phyloP scores from a whole-genome alignment of 129 eudicot genomes.

The Ambrosia artemisiifolia region DNA sequence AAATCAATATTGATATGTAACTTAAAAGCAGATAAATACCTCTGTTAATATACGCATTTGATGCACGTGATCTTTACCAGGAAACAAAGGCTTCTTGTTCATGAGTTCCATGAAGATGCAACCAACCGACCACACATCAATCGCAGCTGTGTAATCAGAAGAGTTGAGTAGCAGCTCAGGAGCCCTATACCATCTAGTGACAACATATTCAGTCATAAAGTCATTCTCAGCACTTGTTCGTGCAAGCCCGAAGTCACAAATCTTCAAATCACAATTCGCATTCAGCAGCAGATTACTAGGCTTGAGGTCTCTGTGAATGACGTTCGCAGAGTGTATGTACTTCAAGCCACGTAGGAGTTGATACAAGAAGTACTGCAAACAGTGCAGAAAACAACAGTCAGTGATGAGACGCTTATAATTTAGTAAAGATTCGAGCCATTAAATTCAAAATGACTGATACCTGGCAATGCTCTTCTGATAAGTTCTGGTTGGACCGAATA shows the following conservation, averaged over 20 bases:
- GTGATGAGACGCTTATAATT: background rate
- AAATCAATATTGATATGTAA: background rate
- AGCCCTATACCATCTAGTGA: conserved; percentile 91
- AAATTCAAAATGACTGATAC: conserved; percentile 24
- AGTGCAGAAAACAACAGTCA: conserved; percentile 5
- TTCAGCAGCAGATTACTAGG: conserved; percentile 82
- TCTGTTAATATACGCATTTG: conserved; percentile 82
- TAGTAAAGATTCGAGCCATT: background rate
- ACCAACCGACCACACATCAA: conserved; percentile 93
- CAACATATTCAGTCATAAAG: conserved; percentile 91
- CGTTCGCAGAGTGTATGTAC: conserved; percentile 81
- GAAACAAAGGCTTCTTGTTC: conserved; percentile 77
- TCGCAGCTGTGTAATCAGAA: conserved; percentile 75
- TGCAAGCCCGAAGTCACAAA: conserved; percentile 91
- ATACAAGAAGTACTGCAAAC: conserved; percentile 82
- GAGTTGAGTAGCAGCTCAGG: conserved; percentile 85
- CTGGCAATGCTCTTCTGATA: conserved; percentile 94
- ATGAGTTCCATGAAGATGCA: conserved; percentile 91
- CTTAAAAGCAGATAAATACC: conserved; percentile 31
- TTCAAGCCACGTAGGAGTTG: conserved; percentile 83
- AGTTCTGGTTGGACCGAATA: conserved; percentile 69
- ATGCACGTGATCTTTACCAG: conserved; percentile 84
- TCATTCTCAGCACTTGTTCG: conserved; percentile 69
- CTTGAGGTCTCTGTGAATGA: conserved; percentile 82
- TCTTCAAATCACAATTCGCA: conserved; percentile 89